Evolutionary conservation across 805 yeast species (phyloP).

Genomic region (Wickerhamiella shivajii): DNA sequence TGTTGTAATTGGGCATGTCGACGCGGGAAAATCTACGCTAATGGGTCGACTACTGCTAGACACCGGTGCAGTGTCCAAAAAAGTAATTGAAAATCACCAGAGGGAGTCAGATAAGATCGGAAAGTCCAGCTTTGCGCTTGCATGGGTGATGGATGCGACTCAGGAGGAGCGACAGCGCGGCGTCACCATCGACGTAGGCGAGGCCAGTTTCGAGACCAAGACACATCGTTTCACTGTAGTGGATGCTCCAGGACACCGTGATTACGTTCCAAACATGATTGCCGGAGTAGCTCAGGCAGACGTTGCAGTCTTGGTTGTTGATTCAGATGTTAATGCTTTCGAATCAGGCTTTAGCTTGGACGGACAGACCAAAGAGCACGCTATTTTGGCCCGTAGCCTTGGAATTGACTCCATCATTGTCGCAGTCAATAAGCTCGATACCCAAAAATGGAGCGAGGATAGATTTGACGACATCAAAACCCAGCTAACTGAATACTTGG

Average conservation of each 20-base stretch:
- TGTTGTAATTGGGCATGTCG: conserved; percentile 76
- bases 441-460: conserved; percentile 39
- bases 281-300: conserved; percentile 74
- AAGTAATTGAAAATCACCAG: conserved; percentile 45
- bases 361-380: conserved; percentile 72
- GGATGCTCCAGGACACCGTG: conserved; percentile 77
- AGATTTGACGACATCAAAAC: conserved; percentile 38
- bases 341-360: conserved; percentile 51
- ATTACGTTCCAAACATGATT: conserved; percentile 75
- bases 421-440: conserved; percentile 60
- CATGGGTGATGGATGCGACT: conserved; percentile 79
- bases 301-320: conserved; percentile 56
- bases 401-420: conserved; percentile 50
- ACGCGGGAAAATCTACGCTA: conserved; percentile 71
- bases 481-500: conserved; percentile 37
- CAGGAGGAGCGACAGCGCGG: conserved; percentile 61
- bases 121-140: conserved; percentile 66
- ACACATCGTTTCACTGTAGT: conserved; percentile 47
- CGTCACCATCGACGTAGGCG: conserved; percentile 65
- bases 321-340: conserved; percentile 49
- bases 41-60: conserved; percentile 63
- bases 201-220: conserved; percentile 47
- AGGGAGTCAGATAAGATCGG: conserved; percentile 55
- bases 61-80: conserved; percentile 48
- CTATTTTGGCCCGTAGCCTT: conserved; percentile 47